phyloP scores from a whole-genome alignment of 257 asterid genomes.

The Nicotiana benthamiana region DNA sequence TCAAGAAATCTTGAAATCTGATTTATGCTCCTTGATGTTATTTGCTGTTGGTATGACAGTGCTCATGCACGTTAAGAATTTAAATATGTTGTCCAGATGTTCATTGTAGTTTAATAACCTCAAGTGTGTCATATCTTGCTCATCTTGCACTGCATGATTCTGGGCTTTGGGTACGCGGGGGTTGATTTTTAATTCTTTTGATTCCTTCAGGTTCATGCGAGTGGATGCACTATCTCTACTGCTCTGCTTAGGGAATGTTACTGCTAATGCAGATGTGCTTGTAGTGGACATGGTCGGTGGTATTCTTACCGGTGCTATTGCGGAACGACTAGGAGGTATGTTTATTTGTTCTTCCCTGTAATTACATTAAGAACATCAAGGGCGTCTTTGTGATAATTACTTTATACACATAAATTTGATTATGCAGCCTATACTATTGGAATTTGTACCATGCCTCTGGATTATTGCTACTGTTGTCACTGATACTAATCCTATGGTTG shows the following conservation, averaged over 20 bases:
- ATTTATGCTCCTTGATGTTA: not conserved
- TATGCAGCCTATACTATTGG: not conserved
- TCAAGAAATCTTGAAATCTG: not conserved
- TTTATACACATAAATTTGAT: not conserved
- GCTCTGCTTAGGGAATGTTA: conserved; percentile 78
- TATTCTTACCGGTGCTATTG: conserved; percentile 71
- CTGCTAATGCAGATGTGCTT: conserved; percentile 73
- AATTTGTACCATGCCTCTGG: not conserved
- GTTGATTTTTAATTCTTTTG: conserved; percentile 6
- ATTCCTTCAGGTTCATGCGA: conserved; percentile 61
- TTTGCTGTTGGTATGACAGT: not conserved
- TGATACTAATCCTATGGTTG: not conserved
- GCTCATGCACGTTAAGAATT: not conserved
- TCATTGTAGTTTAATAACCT: not conserved
- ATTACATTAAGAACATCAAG: not conserved
- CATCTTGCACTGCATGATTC: not conserved
- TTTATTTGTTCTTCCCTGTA: not conserved
- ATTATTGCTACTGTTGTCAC: not conserved
- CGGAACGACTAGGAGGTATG: conserved; percentile 95
- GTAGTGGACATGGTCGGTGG: conserved; percentile 88
- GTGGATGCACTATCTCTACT: conserved; percentile 82
- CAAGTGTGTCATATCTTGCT: not conserved
- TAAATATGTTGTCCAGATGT: not conserved
- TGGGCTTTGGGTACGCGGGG: not conserved
- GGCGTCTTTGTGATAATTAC: not conserved